Percentiles rank a stretch among this genome's conserved stretches.
phyloP scores from a whole-genome alignment of 257 asterid genomes.

The Solanum sejunctum region DNA sequence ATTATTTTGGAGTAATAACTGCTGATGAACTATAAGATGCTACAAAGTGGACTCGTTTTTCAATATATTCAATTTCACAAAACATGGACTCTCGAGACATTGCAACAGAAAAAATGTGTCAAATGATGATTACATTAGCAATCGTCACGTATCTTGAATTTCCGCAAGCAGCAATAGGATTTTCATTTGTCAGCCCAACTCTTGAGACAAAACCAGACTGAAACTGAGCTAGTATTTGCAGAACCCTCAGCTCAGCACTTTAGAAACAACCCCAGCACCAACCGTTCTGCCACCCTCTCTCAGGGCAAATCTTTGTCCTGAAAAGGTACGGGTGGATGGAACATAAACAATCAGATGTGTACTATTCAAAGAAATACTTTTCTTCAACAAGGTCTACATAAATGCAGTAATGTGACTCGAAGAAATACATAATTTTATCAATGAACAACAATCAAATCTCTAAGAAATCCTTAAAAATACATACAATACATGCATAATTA shows the following conservation, averaged over 20 bases:
- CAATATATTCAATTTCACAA: neutral
- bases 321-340: neutral
- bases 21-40: neutral
- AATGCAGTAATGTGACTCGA: neutral
- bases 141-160: neutral
- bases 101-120: neutral
- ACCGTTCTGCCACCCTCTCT: slow-evolving; percentile 98
- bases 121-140: neutral
- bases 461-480: neutral
- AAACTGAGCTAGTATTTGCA: neutral
- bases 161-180: neutral
- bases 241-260: slow-evolving; percentile 51
- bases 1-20: neutral
- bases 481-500: neutral
- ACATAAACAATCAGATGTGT: neutral
- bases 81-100: neutral
- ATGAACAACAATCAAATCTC: neutral
- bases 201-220: neutral
- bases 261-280: slow-evolving; percentile 97
- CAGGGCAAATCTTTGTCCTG: slow-evolving; percentile 99
- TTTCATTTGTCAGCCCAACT: neutral
- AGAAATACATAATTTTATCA: neutral
- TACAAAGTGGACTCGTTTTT: neutral
- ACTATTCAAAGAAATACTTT: neutral
- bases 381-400: neutral